Conservation (phyloP, 1,284 basidiomycete genomes). For the Earliella scabrosa region DNA sequence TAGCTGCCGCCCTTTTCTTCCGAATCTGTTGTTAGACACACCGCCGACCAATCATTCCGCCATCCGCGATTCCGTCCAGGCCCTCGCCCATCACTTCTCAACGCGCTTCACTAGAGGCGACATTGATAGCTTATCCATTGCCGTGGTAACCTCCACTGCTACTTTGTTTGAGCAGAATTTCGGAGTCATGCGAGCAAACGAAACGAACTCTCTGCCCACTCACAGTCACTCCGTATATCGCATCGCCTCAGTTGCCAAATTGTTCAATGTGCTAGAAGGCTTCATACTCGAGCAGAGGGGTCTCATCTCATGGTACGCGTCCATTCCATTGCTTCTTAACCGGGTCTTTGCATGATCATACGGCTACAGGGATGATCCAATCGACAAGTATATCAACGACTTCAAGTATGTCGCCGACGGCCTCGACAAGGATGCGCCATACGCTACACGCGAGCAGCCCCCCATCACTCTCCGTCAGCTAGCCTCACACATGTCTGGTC, state of each 20-base stretch:
- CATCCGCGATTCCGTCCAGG: neutral
- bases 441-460: conserved; percentile 14
- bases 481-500: conserved; percentile 50
- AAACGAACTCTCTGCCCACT: conserved; percentile 13
- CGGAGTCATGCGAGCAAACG: conserved; percentile 21
- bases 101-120: conserved; percentile 10
- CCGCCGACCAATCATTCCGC: conserved; percentile 8
- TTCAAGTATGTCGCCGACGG: conserved; percentile 32
- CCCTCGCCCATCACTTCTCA: conserved; percentile 6
- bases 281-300: conserved; percentile 49
- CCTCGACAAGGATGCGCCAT: neutral
- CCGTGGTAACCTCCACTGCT: conserved; percentile 15
- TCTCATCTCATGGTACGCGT: conserved; percentile 42
- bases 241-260: conserved; percentile 51
- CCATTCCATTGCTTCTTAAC: too few relatives aligned
- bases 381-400: conserved; percentile 44
- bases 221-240: conserved; percentile 19
- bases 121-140: conserved; percentile 24
- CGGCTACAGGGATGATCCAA: conserved; percentile 44
- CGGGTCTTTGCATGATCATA: neutral
- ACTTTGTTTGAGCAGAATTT: conserved; percentile 18
- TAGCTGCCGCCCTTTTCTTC: conserved; percentile 18
- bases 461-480: conserved; percentile 50
- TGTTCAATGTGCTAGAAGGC: conserved; percentile 51
- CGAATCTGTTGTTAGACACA: conserved; percentile 13